Percentiles rank a stretch among this genome's conserved stretches.
These are phyloP conservation scores for Neonectria neomacrospora DNA, from an alignment of 2,329 filamentous ascomycete genomes.

Conservation along the genomic window DNA sequence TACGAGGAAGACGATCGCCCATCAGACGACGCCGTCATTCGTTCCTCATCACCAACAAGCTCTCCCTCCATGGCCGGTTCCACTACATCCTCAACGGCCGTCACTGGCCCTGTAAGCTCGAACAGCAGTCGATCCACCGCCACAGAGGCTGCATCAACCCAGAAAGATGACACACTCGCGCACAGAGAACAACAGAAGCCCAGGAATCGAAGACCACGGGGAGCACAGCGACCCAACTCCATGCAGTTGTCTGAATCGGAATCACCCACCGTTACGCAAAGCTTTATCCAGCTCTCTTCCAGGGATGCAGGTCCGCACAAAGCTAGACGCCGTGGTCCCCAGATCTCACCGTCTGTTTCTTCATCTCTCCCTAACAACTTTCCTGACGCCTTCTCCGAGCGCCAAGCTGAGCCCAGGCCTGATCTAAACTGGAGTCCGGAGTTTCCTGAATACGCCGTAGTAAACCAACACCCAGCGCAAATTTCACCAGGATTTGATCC, in stretches of 20 bases:
- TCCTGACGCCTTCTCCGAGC: constrained; percentile 54
- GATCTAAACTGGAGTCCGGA: constrained; percentile 30
- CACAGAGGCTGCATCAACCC: neutral
- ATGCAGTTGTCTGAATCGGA: constrained; percentile 48
- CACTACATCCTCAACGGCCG: neutral
- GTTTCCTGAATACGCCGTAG: constrained; percentile 16
- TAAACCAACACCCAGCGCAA: constrained; percentile 15
- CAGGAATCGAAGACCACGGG: neutral
- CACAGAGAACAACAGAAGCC: constrained; percentile 12
- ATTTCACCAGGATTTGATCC: constrained; percentile 18
- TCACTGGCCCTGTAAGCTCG: constrained; percentile 1
- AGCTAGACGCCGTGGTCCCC: constrained; percentile 13
- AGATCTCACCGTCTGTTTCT: constrained; percentile 31
- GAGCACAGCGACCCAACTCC: constrained; percentile 17
- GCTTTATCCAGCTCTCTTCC: constrained; percentile 48
- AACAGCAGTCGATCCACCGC: neutral
- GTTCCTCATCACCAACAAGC: neutral
- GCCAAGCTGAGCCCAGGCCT: constrained; percentile 11
- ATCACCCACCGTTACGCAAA: constrained; percentile 59
- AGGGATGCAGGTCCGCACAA: constrained; percentile 10
- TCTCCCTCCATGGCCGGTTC: neutral
- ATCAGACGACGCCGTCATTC: neutral
- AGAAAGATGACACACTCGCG: neutral
- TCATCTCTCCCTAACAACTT: constrained; percentile 65
- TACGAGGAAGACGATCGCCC: constrained; percentile 7